Conservation (phyloP, 805 yeast genomes). For the Starmerella floris region DNA sequence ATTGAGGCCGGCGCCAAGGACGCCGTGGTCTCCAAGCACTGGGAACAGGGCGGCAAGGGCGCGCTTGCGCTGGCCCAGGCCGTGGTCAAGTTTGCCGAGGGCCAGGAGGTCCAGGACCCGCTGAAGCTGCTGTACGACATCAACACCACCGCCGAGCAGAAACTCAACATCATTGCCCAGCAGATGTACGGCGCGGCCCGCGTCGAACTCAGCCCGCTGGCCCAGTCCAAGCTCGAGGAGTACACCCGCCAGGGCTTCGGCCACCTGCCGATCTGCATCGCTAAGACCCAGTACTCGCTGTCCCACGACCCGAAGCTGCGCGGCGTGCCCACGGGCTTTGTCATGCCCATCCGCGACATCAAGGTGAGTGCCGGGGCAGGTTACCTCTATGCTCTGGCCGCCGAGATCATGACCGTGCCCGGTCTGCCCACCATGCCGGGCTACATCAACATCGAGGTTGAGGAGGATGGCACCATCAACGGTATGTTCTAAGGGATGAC, state of each 20-base stretch:
- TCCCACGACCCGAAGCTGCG: slow-evolving; percentile 88
- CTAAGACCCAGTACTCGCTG: slow-evolving; percentile 92
- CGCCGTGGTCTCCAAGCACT: slow-evolving; percentile 83
- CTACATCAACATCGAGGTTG: slow-evolving; percentile 91
- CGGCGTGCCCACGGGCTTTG: slow-evolving; percentile 91
- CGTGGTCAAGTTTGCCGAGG: slow-evolving; percentile 56
- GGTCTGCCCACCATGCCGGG: slow-evolving; percentile 95
- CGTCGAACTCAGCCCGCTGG: slow-evolving; percentile 71
- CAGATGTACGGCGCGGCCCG: slow-evolving; percentile 88
- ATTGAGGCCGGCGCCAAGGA: slow-evolving; percentile 80
- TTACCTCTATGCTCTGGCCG: slow-evolving; percentile 88
- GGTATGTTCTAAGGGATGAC: slow-evolving; percentile 71
- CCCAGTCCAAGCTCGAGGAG: slow-evolving; percentile 64
- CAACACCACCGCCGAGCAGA: slow-evolving; percentile 59
- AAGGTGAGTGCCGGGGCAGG: slow-evolving; percentile 95
- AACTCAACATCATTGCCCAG: slow-evolving; percentile 63
- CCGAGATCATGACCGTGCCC: slow-evolving; percentile 93
- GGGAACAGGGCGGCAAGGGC: slow-evolving; percentile 92
- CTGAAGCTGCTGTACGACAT: slow-evolving; percentile 51
- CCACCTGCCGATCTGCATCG: slow-evolving; percentile 87
- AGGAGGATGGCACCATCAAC: slow-evolving; percentile 82
- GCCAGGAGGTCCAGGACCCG: slow-evolving; percentile 31
- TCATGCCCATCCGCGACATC: slow-evolving; percentile 85
- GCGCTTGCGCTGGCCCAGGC: slow-evolving; percentile 73
- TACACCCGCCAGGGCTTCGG: slow-evolving; percentile 82